A percentile compares a stretch with the other conserved stretches of the same genome.
phyloP scores from a whole-genome alignment of 2,329 filamentous ascomycete genomes.

The Trichoderma atroviride region DNA sequence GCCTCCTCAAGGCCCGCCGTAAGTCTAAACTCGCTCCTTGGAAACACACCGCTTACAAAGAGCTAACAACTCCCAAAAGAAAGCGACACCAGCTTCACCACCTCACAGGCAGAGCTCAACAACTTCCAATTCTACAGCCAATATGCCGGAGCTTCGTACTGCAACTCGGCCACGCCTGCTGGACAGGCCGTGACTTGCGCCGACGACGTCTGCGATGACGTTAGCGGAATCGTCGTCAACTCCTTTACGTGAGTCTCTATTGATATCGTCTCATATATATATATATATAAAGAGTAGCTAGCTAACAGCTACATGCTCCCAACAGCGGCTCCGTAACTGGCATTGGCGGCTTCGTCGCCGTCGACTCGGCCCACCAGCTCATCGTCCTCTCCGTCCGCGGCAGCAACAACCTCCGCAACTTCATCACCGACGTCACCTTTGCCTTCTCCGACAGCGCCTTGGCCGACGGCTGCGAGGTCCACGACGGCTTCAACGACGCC shows the following conservation, averaged over 20 bases:
- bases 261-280: background rate
- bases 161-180: slow-evolving; percentile 48
- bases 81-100: slow-evolving; percentile 8
- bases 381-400: slow-evolving; percentile 66
- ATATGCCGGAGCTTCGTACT: slow-evolving; percentile 57
- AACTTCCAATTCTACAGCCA: slow-evolving; percentile 54
- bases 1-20: slow-evolving; percentile 41
- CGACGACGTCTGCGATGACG: slow-evolving; percentile 47
- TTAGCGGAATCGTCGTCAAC: slow-evolving; percentile 49
- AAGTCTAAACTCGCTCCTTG: slow-evolving; percentile 21
- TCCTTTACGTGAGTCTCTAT: slow-evolving; percentile 44
- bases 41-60: background rate
- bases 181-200: slow-evolving; percentile 49
- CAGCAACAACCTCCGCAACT: slow-evolving; percentile 61
- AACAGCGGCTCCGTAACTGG: slow-evolving; percentile 47
- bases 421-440: slow-evolving; percentile 56
- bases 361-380: slow-evolving; percentile 51
- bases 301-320: slow-evolving; percentile 7
- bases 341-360: slow-evolving; percentile 54
- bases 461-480: slow-evolving; percentile 51
- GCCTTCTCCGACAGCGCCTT: slow-evolving; percentile 36
- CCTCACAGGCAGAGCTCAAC: slow-evolving; percentile 38
- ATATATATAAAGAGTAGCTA: background rate
- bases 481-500: slow-evolving; percentile 61
- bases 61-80: background rate